Evolutionary conservation across 495 filamentous ascomycete genomes (phyloP), one percentile per base, ranked within the genome.

Genomic region (Hypoxylon lenormandii): DNA sequence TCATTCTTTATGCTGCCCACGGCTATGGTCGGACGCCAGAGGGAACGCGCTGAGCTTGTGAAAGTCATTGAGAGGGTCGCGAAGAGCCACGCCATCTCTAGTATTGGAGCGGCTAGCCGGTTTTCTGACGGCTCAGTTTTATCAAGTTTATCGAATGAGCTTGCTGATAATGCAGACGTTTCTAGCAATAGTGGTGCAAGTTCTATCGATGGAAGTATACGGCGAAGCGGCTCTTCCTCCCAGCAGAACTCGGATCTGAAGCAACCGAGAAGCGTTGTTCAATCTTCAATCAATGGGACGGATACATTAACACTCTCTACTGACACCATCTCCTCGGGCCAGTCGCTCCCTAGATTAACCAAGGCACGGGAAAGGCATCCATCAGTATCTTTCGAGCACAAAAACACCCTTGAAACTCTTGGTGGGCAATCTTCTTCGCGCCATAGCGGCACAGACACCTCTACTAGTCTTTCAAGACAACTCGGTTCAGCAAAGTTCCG

Each of bases 1-100:
- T 93, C 91, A 1, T 93, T 93, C 70, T 97, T 96, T 75, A 89
- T 90, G 52, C 84, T 96, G 11, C 92, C 93, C 2, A 85, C 85
- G 1, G 77, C 79, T n/a, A 92, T 93, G 86, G 88, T 95, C 59
- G 93, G 93, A 15, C 86, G 92, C 59, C 83, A 87, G 53, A 80
- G 87, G 64, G 92, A 96, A 72, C 87, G 87, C 45, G 78, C 86
- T 16, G 84, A 82, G 58, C 85, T 96, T 10, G 77, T 93, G 4
- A 87, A 82, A 57, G 81, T 94, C 4, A 89, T 96, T 30, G 88
- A 94, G 56, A 88, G 86, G 48, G 87, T 91, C 21, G 84, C 88
- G 7, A 87, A 81, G 67, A 84, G 82, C 58, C 89, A 92, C 49
- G 63, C 79, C 16, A 58, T 81, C 30, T 70, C 69, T 53, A 85